phyloP scores from a whole-genome alignment of 495 filamentous ascomycete species.

The Annulohypoxylon bovei region DNA sequence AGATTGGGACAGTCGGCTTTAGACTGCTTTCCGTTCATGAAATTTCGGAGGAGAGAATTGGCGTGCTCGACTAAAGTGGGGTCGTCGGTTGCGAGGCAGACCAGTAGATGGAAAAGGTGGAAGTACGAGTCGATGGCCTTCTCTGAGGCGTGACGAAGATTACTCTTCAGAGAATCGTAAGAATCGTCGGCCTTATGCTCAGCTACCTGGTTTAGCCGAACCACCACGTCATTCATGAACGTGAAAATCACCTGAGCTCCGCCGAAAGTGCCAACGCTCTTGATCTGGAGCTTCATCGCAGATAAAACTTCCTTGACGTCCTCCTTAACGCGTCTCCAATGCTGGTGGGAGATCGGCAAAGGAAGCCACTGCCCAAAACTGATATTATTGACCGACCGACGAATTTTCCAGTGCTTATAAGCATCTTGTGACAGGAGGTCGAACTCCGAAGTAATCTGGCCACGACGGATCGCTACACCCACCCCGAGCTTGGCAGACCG shows the following conservation, averaged over 20 bases:
- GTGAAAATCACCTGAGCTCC: constrained; percentile 53
- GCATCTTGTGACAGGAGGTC: constrained; percentile 58
- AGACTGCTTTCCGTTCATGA: constrained; percentile 50
- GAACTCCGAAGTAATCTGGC: constrained; percentile 57
- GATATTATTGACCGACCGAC: constrained; percentile 53
- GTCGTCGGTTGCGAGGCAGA: constrained; percentile 51
- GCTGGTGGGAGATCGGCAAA: constrained; percentile 56
- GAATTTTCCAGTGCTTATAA: constrained; percentile 44
- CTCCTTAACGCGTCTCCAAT: constrained; percentile 53
- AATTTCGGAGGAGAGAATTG: constrained; percentile 48
- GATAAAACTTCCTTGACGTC: constrained; percentile 37
- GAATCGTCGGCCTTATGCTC: background rate
- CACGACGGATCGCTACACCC: constrained; percentile 47
- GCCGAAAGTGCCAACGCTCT: constrained; percentile 23
- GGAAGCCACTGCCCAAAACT: constrained; percentile 59
- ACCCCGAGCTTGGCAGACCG: constrained; percentile 54
- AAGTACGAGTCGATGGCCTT: constrained; percentile 65
- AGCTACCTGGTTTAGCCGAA: constrained; percentile 54
- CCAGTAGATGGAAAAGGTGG: constrained; percentile 62
- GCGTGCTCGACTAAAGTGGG: constrained; percentile 41
- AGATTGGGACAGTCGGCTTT: constrained; percentile 59
- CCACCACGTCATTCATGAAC: constrained; percentile 64
- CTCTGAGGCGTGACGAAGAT: constrained; percentile 59
- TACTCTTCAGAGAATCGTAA: constrained; percentile 50
- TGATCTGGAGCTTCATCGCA: constrained; percentile 22